Conservation (phyloP, 495 filamentous ascomycete species). For the Talaromyces liani region DNA sequence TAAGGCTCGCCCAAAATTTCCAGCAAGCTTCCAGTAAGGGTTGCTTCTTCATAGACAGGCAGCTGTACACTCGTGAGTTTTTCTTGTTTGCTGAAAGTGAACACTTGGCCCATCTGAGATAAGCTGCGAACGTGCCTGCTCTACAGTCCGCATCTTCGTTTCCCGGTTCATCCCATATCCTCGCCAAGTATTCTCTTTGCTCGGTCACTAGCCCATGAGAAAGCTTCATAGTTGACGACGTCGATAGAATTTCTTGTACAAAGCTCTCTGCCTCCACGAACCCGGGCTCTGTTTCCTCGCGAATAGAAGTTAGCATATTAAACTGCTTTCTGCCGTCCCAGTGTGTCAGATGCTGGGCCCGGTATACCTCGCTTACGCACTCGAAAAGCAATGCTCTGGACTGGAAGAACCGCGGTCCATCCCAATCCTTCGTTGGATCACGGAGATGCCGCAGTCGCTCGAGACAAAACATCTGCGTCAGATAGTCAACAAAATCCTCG, state of each 20-base stretch:
- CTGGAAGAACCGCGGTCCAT: neutral
- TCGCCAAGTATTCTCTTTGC: slow-evolving; percentile 1
- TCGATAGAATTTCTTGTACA: neutral
- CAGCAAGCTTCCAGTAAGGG: neutral
- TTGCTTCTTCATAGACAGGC: neutral
- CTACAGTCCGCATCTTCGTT: slow-evolving; percentile 5
- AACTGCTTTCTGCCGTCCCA: slow-evolving; percentile 8
- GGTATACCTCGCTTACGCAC: neutral
- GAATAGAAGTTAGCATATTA: slow-evolving; percentile 1
- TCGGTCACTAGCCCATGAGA: neutral
- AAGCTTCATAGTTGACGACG: slow-evolving; percentile 3
- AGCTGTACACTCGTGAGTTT: neutral
- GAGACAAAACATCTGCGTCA: neutral
- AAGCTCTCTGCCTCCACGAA: neutral
- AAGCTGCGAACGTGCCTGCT: neutral
- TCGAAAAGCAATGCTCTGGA: neutral
- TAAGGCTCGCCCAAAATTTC: neutral
- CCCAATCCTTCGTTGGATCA: neutral
- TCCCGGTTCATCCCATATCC: slow-evolving; percentile 3
- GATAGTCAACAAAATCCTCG: neutral
- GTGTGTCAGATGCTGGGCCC: slow-evolving; percentile 2
- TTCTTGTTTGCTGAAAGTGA: neutral
- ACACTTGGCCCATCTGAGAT: slow-evolving; percentile 5
- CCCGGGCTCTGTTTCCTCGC: neutral
- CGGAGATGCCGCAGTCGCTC: slow-evolving; percentile 1